Conservation (phyloP, 2,329 filamentous ascomycete genomes). For the Apiospora phragmitis region DNA sequence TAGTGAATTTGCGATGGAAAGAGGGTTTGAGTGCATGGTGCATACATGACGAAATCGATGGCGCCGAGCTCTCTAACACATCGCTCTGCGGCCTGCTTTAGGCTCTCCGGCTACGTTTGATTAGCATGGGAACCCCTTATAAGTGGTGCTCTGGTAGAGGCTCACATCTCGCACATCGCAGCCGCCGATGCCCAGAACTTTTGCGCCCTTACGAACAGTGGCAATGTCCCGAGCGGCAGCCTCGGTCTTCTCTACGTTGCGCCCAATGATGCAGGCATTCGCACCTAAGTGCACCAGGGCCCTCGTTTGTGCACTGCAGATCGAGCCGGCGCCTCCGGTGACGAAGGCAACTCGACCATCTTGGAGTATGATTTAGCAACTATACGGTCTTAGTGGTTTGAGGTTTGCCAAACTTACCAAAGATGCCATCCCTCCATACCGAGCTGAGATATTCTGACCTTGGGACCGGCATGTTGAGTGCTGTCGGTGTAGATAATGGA, state of each 20-base stretch:
- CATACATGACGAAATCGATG: conserved; percentile 91
- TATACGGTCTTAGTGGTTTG: neutral
- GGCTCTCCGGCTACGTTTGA: conserved; percentile 53
- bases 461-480: conserved; percentile 63
- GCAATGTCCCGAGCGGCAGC: conserved; percentile 78
- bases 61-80: conserved; percentile 81
- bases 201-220: conserved; percentile 73
- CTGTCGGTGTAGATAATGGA: neutral
- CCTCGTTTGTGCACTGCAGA: conserved; percentile 91
- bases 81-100: conserved; percentile 73
- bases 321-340: conserved; percentile 89
- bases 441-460: conserved; percentile 77
- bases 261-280: conserved; percentile 90
- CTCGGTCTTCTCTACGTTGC: conserved; percentile 87
- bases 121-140: neutral
- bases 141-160: conserved; percentile 10
- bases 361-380: conserved; percentile 36
- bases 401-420: conserved; percentile 56
- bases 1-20: neutral
- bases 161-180: conserved; percentile 73
- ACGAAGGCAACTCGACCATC: conserved; percentile 90
- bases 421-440: conserved; percentile 85
- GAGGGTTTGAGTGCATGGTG: conserved; percentile 7
- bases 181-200: conserved; percentile 83
- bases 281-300: conserved; percentile 89